Evolutionary conservation across 164 flowering plant species (phyloP).

Genomic region (Saururus chinensis): DNA sequence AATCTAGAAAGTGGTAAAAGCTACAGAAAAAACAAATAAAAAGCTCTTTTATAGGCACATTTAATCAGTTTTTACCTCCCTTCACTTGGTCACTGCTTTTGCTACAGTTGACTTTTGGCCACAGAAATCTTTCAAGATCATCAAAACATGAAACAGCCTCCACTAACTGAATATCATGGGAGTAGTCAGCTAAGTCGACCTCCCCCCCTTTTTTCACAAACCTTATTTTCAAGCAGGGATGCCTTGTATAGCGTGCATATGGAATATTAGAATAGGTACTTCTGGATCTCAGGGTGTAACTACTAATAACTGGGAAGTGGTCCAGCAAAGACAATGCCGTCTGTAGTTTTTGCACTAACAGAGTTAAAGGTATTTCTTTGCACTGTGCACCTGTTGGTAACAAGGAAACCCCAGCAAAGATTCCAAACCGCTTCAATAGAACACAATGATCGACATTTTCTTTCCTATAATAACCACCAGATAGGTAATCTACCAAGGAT

Average conservation of each 20-base stretch:
- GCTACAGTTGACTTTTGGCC: slow-evolving; percentile 39
- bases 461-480: slow-evolving; percentile 35
- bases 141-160: slow-evolving; percentile 63
- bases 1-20: not conserved
- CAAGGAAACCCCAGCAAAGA: slow-evolving; percentile 43
- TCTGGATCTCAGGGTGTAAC: slow-evolving; percentile 29
- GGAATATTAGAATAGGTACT: slow-evolving; percentile 60
- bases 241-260: slow-evolving; percentile 20
- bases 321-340: slow-evolving; percentile 68
- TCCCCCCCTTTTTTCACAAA: slow-evolving; percentile 65
- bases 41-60: not conserved
- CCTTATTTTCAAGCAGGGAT: slow-evolving; percentile 65
- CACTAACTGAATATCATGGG: slow-evolving; percentile 38
- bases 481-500: slow-evolving; percentile 47
- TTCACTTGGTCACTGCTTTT: slow-evolving; percentile 4
- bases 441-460: slow-evolving; percentile 11
- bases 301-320: slow-evolving; percentile 55
- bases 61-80: not conserved
- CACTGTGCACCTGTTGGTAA: slow-evolving; percentile 14
- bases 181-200: slow-evolving; percentile 30
- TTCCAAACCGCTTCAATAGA: slow-evolving; percentile 49
- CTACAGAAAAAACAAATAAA: too few relatives aligned
- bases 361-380: slow-evolving; percentile 28
- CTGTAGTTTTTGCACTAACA: slow-evolving; percentile 47
- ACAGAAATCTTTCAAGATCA: slow-evolving; percentile 55